Evolutionary conservation across 768 basidiomycete genomes (phyloP).

Genomic region (Hygrophorus pudorinus): DNA sequence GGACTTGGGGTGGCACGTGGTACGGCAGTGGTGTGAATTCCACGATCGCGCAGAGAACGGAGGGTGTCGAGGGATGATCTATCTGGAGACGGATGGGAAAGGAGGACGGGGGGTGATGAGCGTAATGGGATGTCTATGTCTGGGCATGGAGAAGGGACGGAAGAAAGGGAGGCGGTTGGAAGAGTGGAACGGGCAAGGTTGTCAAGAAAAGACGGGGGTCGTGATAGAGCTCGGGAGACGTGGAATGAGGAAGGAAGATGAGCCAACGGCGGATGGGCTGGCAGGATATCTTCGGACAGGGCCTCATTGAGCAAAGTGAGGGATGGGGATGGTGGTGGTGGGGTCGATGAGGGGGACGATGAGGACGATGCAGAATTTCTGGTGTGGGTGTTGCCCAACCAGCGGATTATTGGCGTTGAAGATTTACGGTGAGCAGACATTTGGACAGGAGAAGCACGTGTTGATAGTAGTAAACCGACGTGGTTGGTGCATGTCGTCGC

Average conservation of each 20-base stretch:
- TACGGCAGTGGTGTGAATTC: conserved; percentile 15
- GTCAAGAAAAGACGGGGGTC: conserved; percentile 43
- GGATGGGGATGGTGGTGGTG: conserved; percentile 6
- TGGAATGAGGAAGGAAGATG: conserved; percentile 28
- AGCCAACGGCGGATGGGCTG: conserved; percentile 32
- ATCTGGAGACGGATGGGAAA: conserved; percentile 29
- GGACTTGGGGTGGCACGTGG: conserved; percentile 12
- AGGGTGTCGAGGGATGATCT: conserved; percentile 51
- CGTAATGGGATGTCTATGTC: conserved; percentile 11
- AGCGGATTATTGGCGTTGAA: background rate
- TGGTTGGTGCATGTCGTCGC: background rate
- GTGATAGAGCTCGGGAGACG: conserved; percentile 21
- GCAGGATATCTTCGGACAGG: conserved; percentile 30
- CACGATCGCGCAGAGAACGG: conserved; percentile 28
- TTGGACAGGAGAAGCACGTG: background rate
- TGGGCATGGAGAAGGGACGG: conserved; percentile 15
- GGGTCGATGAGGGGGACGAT: conserved; percentile 17
- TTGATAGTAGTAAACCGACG: background rate
- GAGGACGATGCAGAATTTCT: conserved; percentile 25
- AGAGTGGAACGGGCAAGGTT: conserved; percentile 50
- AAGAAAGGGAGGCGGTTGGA: conserved; percentile 52
- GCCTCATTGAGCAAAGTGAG: conserved; percentile 29
- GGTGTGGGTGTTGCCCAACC: conserved; percentile 5
- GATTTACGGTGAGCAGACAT: background rate
- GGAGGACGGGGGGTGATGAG: conserved; percentile 21